These are phyloP conservation scores for Trichoderma afroharzianum DNA, from an alignment of 2,329 filamentous ascomycete genomes.

Conservation along the genomic window DNA sequence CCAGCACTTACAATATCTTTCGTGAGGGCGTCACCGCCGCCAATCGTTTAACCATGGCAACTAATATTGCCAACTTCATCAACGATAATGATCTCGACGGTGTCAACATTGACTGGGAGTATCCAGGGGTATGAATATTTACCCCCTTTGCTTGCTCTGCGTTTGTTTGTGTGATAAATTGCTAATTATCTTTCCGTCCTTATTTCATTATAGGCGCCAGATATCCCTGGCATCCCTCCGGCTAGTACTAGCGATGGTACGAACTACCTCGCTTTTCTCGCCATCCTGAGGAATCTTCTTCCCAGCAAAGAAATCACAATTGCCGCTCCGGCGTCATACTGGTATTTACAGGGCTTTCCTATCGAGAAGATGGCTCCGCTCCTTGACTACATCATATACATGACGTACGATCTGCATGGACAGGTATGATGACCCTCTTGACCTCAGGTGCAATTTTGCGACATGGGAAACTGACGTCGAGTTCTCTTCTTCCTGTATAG, in stretches of 20 bases:
- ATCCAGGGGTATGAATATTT: conserved; percentile 25
- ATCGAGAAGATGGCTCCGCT: conserved; percentile 29
- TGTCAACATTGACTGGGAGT: conserved; percentile 42
- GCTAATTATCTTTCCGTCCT: too few relatives aligned
- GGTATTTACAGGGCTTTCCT: conserved; percentile 37
- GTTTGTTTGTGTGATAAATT: too few relatives aligned
- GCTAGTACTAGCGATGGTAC: too few relatives aligned
- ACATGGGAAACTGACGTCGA: background rate
- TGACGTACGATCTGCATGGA: conserved; percentile 34
- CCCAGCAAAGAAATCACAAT: conserved; percentile 35
- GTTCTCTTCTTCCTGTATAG: background rate
- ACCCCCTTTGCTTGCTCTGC: too few relatives aligned
- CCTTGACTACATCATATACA: conserved; percentile 33
- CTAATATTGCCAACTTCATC: conserved; percentile 36
- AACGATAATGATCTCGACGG: conserved; percentile 35
- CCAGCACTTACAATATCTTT: conserved; percentile 23
- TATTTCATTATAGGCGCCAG: too few relatives aligned
- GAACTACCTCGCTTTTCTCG: background rate
- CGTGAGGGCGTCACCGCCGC: conserved; percentile 22
- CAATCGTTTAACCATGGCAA: conserved; percentile 35
- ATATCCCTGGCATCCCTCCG: too few relatives aligned
- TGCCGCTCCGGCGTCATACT: conserved; percentile 37
- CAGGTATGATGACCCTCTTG: background rate
- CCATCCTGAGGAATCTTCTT: conserved; percentile 24
- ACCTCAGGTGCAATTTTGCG: background rate